Evolutionary conservation across 2,329 filamentous ascomycete species (phyloP).

Genomic region (Fusarium vanettenii): DNA sequence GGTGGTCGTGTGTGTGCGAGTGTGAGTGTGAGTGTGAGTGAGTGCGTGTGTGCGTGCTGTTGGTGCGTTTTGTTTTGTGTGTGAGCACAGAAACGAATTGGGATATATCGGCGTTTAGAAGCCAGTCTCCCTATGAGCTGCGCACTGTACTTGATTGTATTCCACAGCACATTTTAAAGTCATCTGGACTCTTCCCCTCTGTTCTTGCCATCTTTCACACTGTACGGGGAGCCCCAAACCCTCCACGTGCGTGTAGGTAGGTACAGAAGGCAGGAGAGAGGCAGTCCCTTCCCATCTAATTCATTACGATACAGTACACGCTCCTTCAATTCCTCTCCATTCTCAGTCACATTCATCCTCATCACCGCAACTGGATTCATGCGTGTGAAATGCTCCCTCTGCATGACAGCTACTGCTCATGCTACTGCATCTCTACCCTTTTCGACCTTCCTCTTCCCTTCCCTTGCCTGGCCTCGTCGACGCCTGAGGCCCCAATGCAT

Average conservation of each 20-base stretch:
- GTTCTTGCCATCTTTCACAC: not conserved
- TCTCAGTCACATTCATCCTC: not conserved
- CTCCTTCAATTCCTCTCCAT: not conserved
- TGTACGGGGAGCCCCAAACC: not conserved
- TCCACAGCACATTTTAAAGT: not conserved
- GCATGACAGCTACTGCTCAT: slow-evolving; percentile 20
- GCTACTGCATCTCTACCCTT: slow-evolving; percentile 28
- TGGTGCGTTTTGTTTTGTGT: slow-evolving; percentile 11
- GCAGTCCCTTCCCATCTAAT: not conserved
- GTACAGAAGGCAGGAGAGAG: not conserved
- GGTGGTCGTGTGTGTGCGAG: slow-evolving; percentile 1
- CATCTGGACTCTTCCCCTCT: not conserved
- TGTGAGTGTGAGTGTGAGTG: not conserved
- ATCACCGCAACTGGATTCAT: slow-evolving; percentile 11
- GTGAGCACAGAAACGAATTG: slow-evolving; percentile 3
- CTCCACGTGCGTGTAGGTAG: not conserved
- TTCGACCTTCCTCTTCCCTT: slow-evolving; percentile 4
- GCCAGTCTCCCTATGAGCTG: not conserved
- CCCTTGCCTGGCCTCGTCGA: slow-evolving; percentile 1
- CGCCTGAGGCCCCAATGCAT: slow-evolving; percentile 27
- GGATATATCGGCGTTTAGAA: not conserved
- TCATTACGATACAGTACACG: not conserved
- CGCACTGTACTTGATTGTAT: not conserved
- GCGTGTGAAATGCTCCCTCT: not conserved
- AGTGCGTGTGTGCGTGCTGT: slow-evolving; percentile 7